phyloP scores from a whole-genome alignment of 257 asterid genomes.

The Solanum commersonii region DNA sequence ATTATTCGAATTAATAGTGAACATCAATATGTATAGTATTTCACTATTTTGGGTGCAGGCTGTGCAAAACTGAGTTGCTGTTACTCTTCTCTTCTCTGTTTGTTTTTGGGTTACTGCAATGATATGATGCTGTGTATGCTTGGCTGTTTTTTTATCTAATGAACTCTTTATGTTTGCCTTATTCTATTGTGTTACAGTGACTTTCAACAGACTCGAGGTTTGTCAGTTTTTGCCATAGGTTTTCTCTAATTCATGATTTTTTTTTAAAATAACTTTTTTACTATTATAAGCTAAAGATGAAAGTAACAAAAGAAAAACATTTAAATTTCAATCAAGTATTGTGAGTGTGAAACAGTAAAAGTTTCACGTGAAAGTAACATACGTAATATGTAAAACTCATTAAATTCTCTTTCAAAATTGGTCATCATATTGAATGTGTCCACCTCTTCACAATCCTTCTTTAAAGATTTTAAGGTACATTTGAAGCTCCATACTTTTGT shows the following conservation, averaged over 20 bases:
- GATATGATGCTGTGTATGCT: neutral
- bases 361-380: neutral
- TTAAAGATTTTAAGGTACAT: neutral
- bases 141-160: neutral
- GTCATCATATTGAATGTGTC: neutral
- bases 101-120: neutral
- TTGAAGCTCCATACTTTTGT: neutral
- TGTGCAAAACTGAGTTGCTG: neutral
- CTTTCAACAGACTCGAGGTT: conserved; percentile 1
- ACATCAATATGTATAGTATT: neutral
- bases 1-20: no score
- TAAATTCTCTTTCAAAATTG: neutral
- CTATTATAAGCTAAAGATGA: neutral
- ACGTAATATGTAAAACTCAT: neutral
- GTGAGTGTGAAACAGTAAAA: neutral
- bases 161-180: neutral
- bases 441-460: neutral
- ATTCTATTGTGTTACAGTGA: neutral
- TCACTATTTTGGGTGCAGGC: neutral
- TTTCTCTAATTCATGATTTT: neutral
- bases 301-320: neutral
- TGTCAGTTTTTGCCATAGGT: neutral
- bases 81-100: neutral
- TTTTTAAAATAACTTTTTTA: neutral
- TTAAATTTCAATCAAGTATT: neutral